A percentile compares a stretch with the other conserved stretches of the same genome.
Evolutionary conservation across 164 flowering plant genomes (phyloP).

Genomic region (Chimonanthus praecox): DNA sequence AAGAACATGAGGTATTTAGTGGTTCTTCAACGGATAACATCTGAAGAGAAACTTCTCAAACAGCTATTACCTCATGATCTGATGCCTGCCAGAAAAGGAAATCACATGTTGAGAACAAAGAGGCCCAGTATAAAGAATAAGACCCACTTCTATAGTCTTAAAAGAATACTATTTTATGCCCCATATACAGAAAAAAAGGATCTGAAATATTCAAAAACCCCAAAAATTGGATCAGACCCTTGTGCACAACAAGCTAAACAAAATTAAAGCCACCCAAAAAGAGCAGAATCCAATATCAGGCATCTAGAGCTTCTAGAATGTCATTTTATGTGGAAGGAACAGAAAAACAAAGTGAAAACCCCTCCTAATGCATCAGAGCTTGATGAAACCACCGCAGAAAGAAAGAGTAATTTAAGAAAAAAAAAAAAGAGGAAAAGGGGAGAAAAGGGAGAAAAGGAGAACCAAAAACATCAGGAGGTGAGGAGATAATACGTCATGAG

Average conservation of each 20-base stretch:
- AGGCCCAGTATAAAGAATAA: not conserved
- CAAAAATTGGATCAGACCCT: not conserved
- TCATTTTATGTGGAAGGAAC: constrained; percentile 51
- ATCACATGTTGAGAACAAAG: constrained; percentile 8
- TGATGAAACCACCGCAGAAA: not conserved
- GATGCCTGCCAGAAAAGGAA: constrained; percentile 17
- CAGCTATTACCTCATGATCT: not conserved
- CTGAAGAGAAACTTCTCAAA: constrained; percentile 54
- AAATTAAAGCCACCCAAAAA: not conserved
- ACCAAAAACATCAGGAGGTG: not conserved
- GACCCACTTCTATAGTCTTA: constrained; percentile 6
- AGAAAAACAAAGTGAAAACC: constrained; percentile 8
- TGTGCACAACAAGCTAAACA: not conserved
- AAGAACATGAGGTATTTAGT: constrained; percentile 54
- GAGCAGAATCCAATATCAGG: not conserved
- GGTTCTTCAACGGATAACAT: constrained; percentile 83
- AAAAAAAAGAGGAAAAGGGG: not conserved
- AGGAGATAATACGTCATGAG: not conserved
- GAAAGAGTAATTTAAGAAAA: not conserved
- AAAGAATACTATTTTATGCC: constrained; percentile 60
- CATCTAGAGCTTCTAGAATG: constrained; percentile 28
- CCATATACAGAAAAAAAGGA: constrained; percentile 8
- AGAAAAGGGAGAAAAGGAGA: not conserved
- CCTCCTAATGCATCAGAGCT: not conserved
- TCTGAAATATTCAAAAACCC: not conserved